These are phyloP conservation scores for Hypoxylon intermedium DNA, from an alignment of 495 filamentous ascomycete genomes.

Conservation along the genomic window DNA sequence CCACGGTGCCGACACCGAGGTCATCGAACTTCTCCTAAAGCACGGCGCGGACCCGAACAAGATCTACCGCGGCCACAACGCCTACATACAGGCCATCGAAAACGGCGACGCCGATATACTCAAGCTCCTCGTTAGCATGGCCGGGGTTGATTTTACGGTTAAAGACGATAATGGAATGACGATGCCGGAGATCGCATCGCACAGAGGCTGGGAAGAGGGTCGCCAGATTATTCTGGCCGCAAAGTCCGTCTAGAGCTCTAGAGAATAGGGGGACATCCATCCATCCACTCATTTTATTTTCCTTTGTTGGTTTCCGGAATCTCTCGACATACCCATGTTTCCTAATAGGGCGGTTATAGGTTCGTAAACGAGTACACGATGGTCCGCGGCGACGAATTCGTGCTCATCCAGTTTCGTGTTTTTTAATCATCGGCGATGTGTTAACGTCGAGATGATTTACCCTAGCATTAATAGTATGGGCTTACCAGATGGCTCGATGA, in stretches of 20 bases:
- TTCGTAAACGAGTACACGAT: constrained; percentile 6
- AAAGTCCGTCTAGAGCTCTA: neutral
- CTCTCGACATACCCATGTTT: neutral
- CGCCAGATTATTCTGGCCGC: constrained; percentile 33
- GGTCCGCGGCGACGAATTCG: neutral
- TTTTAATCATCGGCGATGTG: neutral
- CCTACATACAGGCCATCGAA: constrained; percentile 58
- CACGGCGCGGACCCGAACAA: constrained; percentile 62
- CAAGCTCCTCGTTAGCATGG: constrained; percentile 52
- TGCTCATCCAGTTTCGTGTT: neutral
- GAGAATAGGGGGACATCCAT: too few species aligned
- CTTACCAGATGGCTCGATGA: neutral
- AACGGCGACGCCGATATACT: constrained; percentile 53
- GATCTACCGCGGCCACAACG: constrained; percentile 62
- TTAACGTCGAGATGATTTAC: neutral
- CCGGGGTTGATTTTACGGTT: constrained; percentile 51
- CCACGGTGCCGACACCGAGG: constrained; percentile 55
- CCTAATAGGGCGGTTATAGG: constrained; percentile 8
- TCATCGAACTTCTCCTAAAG: constrained; percentile 55
- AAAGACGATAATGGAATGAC: constrained; percentile 50
- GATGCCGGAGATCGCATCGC: constrained; percentile 47
- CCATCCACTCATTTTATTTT: constrained; percentile 1
- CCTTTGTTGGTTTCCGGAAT: neutral
- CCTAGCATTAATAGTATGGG: neutral
- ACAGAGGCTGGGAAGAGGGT: constrained; percentile 49